Evolutionary conservation across 225 moss, liverwort and hornwort genomes (phyloP), one percentile per base, ranked within the genome.

Genomic region (Bryum argenteum): DNA sequence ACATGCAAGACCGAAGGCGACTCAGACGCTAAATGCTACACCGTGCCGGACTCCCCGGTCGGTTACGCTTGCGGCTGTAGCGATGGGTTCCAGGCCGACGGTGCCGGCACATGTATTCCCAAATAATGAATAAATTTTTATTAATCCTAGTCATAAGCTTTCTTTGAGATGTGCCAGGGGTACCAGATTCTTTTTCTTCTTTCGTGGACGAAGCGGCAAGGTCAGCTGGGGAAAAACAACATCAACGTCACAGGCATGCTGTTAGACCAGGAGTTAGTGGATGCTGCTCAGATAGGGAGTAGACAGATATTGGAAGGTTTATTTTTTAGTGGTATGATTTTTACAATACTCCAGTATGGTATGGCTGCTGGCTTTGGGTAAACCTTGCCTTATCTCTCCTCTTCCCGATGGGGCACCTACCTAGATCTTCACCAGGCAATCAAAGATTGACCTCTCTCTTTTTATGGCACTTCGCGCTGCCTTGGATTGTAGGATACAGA

Each of bases 261-360:
- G 33, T 33, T 33, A 33, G 33, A 33, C 33, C 33, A 33, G 33
- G 33, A 33, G 33, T 33, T 33, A 33, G 33, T 33, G 33, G 33
- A 33, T 33, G 33, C 33, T 33, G 33, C 33, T 33, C 33, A n/a
- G n/a, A n/a, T 67, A 78, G 84, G 84, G 87, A 81, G 52, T 81
- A 70, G 87, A 79, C 77, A 84, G 87, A 87, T 87, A 83, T 73
- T 69, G 87, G 67, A 84, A 81, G 87, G 83, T 84, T 84, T 78
- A 75, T 77, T 60, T 57, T n/a, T 62, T 54, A 66, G 69, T 71
- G 76, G 61, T 22, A 23, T 22, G 19, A 61, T 11, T 48, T 48
- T n/a, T n/a, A n/a, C n/a, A n/a, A 17, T 6, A 17, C 17, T 15
- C 60, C 24, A 26, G 68, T n/a, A 40, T 33, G 37, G 33, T n/a